Evolutionary conservation across 1,284 basidiomycete genomes (phyloP), one percentile per base, ranked within the genome.

Genomic region (Austroboletus niveus): DNA sequence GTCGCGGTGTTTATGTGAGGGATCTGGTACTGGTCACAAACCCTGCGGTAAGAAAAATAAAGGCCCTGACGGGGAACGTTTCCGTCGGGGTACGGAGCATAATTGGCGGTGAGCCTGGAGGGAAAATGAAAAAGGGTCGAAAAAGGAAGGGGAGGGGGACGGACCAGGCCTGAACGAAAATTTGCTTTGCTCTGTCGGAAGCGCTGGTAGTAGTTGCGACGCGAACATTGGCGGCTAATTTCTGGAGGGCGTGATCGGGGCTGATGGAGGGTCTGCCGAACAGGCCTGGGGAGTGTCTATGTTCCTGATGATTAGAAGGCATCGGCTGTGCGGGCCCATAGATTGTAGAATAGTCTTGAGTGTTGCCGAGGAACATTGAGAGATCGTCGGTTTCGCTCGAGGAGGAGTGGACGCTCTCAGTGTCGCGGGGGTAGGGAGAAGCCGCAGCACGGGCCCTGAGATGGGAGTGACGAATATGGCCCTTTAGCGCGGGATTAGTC

Each of bases 1-100:
- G 92, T 94, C 55, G 94, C 93, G 40, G 93, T 92, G 75, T 94
- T 96, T 75, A 95, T 92, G 64, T 94, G 90, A 54, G 89, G 89
- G 59, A 94, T 91, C 47, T 87, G 85, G 71, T 93, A 91, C 71
- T 89, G 85, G 72, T 92, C 89, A 71, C 92, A 95, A 51, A 93
- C 85, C 55, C 90, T 79, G 57, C 93, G 83, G 74, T 95, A 96
- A 39, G 92, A 94, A 66, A 92, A 91, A 72, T 95, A 96, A 49
- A 96, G 80, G 47, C 89, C 84, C 72, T 95, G 86, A 63, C 91
- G 80, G 56, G 87, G 84, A 61, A 94, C 91, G 69, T 92, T 93
- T 48, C 91, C 92, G 71, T 93, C 91, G 36, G 89, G 89, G 68
- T 91, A 91, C n/a, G 88, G 87, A 6, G 89, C 87, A 72, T 93